A percentile compares a stretch with the other conserved stretches of the same genome.
Conservation (phyloP, 106 monocot species). For the Platanthera zijinensis region DNA sequence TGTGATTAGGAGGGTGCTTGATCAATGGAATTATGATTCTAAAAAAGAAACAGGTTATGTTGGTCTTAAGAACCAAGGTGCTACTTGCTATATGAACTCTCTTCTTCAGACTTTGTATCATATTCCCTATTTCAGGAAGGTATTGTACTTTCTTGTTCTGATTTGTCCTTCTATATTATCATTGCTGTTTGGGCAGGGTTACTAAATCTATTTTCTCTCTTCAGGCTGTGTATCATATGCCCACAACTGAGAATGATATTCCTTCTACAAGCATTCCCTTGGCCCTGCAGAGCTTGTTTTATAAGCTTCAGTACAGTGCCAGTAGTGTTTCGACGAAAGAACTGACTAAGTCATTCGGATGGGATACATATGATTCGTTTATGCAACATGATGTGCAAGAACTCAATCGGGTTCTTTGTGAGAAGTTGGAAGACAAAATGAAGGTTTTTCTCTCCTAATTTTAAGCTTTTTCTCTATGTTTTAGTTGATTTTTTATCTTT, state of each 20-base stretch:
- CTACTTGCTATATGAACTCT: constrained; percentile 99
- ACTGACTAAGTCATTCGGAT: constrained; percentile 50
- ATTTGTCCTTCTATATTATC: background rate
- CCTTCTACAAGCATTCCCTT: constrained; percentile 79
- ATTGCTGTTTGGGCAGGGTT: background rate
- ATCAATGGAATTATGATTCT: constrained; percentile 96
- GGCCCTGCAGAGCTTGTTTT: constrained; percentile 63
- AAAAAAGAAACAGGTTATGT: constrained; percentile 99
- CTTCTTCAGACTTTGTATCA: constrained; percentile 98
- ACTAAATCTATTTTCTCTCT: background rate
- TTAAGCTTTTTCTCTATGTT: background rate
- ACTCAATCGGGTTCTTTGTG: constrained; percentile 75
- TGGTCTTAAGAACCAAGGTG: constrained; percentile 99
- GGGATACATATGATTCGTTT: constrained; percentile 55
- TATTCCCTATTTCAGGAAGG: constrained; percentile 98
- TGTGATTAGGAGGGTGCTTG: constrained; percentile 74
- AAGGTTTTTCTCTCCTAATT: constrained; percentile 35
- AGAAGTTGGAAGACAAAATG: constrained; percentile 88
- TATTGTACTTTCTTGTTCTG: constrained; percentile 15
- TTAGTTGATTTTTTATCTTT: background rate
- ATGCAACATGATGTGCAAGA: constrained; percentile 90
- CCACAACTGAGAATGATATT: constrained; percentile 80
- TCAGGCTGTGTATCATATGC: constrained; percentile 92
- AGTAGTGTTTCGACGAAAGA: constrained; percentile 49
- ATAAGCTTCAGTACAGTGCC: constrained; percentile 46